Evolutionary conservation across 2,329 filamentous ascomycete species (phyloP).

Genomic region (Trichophaea hybrida): DNA sequence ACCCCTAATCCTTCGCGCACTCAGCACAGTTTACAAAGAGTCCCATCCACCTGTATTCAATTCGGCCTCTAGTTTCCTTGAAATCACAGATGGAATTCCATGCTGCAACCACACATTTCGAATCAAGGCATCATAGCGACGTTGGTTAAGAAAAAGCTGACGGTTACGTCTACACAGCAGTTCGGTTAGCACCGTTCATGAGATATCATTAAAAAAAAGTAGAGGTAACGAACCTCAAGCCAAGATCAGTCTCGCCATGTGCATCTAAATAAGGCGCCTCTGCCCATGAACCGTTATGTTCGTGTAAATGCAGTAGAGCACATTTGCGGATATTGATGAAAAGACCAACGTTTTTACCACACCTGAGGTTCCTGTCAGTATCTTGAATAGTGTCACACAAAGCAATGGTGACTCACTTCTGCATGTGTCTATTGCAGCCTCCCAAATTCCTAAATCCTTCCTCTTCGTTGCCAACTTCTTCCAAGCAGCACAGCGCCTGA

Average conservation of each 20-base stretch:
- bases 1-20: too few species aligned
- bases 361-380: conserved; percentile 39
- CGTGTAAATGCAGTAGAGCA: conserved; percentile 74
- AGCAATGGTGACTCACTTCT: conserved; percentile 46
- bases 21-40: conserved; percentile 39
- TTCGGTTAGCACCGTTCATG: not conserved
- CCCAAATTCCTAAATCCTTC: conserved; percentile 37
- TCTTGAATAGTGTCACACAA: conserved; percentile 24
- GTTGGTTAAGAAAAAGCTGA: conserved; percentile 85
- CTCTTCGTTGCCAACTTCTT: conserved; percentile 36
- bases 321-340: conserved; percentile 97
- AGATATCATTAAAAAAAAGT: not conserved
- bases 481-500: conserved; percentile 81
- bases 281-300: conserved; percentile 66
- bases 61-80: conserved; percentile 79
- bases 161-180: conserved; percentile 48
- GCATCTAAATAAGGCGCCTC: conserved; percentile 87
- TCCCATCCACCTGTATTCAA: conserved; percentile 98
- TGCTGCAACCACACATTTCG: conserved; percentile 77
- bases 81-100: conserved; percentile 76
- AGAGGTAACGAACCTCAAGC: conserved; percentile 39
- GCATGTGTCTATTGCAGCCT: conserved; percentile 81
- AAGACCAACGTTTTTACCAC: conserved; percentile 76
- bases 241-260: conserved; percentile 90
- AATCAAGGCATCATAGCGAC: conserved; percentile 77